Evolutionary conservation across 2,329 filamentous ascomycete genomes (phyloP).

Genomic region (Gyromitra esculenta): DNA sequence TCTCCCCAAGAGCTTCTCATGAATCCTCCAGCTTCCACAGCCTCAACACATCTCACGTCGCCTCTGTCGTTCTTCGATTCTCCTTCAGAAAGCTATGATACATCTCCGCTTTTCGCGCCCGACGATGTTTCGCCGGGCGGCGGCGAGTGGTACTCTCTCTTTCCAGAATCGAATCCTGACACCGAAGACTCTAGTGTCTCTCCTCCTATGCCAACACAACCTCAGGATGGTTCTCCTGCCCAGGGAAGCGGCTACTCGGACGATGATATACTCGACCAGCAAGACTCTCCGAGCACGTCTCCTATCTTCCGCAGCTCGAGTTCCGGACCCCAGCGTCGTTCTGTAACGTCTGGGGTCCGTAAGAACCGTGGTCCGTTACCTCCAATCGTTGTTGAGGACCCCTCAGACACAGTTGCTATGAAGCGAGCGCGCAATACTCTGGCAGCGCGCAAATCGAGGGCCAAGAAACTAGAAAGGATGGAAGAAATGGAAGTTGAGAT

Average conservation of each 20-base stretch:
- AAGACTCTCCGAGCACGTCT: conserved; percentile 52
- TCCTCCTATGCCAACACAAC: conserved; percentile 33
- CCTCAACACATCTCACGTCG: conserved; percentile 50
- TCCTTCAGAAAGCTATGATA: conserved; percentile 53
- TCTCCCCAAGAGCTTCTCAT: conserved; percentile 54
- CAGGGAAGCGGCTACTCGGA: conserved; percentile 38
- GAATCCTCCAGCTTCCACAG: conserved; percentile 51
- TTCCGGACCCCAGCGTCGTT: conserved; percentile 43
- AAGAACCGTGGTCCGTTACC: conserved; percentile 51
- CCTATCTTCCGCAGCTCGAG: conserved; percentile 48
- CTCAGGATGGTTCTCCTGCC: conserved; percentile 14
- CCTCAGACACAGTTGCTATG: conserved; percentile 77
- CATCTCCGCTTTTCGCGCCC: conserved; percentile 50
- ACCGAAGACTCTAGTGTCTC: conserved; percentile 47
- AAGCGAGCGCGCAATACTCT: conserved; percentile 95
- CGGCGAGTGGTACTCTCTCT: conserved; percentile 52
- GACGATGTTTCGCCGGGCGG: conserved; percentile 44
- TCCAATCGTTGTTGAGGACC: conserved; percentile 65
- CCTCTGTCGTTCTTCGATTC: conserved; percentile 54
- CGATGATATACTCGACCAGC: conserved; percentile 35
- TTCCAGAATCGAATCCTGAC: conserved; percentile 49
- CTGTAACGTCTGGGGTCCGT: conserved; percentile 51
- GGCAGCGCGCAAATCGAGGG: conserved; percentile 90
- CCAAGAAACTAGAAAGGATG: conserved; percentile 81
- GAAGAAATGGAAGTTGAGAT: conserved; percentile 79